A percentile compares a stretch with the other conserved stretches of the same genome.
Evolutionary conservation across 306 rosid genomes (phyloP).

Genomic region (Cucurbita moschata): DNA sequence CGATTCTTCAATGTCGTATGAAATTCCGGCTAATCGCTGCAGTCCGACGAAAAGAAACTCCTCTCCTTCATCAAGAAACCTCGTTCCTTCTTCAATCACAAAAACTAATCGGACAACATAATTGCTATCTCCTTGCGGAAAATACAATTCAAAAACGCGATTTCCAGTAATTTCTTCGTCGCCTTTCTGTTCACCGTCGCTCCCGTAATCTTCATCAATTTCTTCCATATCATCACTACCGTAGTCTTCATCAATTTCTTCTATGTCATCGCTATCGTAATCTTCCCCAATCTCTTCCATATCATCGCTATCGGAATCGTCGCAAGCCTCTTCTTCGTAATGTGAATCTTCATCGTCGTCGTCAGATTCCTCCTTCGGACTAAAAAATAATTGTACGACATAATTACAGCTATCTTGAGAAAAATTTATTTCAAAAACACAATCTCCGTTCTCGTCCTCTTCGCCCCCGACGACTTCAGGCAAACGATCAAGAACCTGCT

Average conservation of each 20-base stretch:
- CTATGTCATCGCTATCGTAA: not conserved
- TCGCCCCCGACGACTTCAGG: not conserved
- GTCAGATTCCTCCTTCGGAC: not conserved
- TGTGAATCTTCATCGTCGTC: not conserved
- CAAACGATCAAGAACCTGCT: not conserved
- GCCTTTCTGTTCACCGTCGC: not conserved
- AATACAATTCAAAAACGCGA: not conserved
- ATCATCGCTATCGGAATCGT: no score
- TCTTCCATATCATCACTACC: not conserved
- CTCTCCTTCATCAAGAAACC: not conserved
- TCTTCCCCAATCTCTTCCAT: no score
- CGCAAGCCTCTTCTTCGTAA: not conserved
- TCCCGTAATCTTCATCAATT: not conserved
- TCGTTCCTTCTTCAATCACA: not conserved
- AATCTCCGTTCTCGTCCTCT: not conserved
- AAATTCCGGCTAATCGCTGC: not conserved
- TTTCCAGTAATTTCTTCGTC: not conserved
- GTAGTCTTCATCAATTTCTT: not conserved
- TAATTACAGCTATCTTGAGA: not conserved
- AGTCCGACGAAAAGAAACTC: not conserved
- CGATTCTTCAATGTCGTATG: not conserved
- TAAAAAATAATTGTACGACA: not conserved
- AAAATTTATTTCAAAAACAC: not conserved
- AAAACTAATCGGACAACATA: not conserved
- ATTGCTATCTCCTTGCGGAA: not conserved